A percentile compares a stretch with the other conserved stretches of the same genome.
Evolutionary conservation across 2,329 filamentous ascomycete genomes (phyloP).

Genomic region (Dactylellina drechsleri): DNA sequence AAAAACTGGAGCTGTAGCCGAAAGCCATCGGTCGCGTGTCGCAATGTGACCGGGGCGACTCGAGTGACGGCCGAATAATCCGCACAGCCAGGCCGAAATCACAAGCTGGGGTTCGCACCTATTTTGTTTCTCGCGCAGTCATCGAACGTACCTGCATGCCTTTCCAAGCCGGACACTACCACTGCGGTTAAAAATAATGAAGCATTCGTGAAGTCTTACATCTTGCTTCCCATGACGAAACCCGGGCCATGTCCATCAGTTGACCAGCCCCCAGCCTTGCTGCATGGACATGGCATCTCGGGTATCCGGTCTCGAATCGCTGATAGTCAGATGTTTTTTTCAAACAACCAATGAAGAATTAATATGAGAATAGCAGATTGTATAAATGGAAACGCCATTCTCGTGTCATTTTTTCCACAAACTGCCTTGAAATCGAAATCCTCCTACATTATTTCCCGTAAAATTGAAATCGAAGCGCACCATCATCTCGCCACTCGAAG

Average conservation of each 20-base stretch:
- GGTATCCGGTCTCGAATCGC: conserved; percentile 47
- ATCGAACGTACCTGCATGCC: conserved; percentile 41
- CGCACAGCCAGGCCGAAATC: conserved; percentile 22
- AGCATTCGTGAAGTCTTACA: too few relatives aligned
- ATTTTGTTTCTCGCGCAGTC: conserved; percentile 2
- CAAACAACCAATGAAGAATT: neutral
- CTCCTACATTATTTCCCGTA: conserved; percentile 7
- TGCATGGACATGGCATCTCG: conserved; percentile 52
- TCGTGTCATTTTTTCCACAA: conserved; percentile 35
- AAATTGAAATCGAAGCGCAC: conserved; percentile 24
- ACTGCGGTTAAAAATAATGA: conserved; percentile 4
- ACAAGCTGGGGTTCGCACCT: conserved; percentile 22
- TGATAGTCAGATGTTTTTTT: conserved; percentile 41
- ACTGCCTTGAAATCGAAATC: neutral
- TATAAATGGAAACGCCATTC: conserved; percentile 52
- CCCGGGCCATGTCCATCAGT: neutral
- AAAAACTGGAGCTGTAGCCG: conserved; percentile 40
- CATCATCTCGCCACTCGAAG: conserved; percentile 37
- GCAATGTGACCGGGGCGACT: conserved; percentile 39
- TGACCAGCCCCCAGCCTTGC: conserved; percentile 2
- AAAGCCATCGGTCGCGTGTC: conserved; percentile 40
- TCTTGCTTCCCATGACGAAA: conserved; percentile 22
- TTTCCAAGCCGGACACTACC: conserved; percentile 16
- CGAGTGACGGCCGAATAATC: conserved; percentile 41
- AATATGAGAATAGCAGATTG: neutral